A percentile compares a stretch with the other conserved stretches of the same genome.
Conservation (phyloP, 441 rosid species). For the Lagerstroemia fauriei region DNA sequence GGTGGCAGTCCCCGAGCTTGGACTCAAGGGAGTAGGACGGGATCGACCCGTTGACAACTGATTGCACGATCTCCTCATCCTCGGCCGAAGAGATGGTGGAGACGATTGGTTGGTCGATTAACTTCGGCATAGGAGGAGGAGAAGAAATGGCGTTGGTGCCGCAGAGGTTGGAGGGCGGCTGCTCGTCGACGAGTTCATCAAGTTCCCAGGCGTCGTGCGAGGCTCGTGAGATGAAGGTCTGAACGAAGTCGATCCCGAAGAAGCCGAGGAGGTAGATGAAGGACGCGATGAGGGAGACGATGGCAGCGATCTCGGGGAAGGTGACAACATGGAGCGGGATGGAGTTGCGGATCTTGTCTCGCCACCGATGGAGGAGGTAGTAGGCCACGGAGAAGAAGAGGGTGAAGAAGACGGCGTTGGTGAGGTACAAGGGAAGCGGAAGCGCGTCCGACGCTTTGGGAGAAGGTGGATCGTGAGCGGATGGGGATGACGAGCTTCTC, state of each 20-base stretch:
- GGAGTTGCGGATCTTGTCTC: constrained; percentile 35
- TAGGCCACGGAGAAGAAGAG: constrained; percentile 37
- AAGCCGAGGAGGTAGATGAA: constrained; percentile 34
- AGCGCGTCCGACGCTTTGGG: constrained; percentile 34
- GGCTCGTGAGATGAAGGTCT: constrained; percentile 28
- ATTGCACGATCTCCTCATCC: constrained; percentile 29
- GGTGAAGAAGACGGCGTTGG: constrained; percentile 34
- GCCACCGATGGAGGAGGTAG: constrained; percentile 35
- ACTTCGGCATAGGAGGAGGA: not conserved
- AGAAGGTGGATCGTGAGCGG: constrained; percentile 4
- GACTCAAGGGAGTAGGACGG: constrained; percentile 31
- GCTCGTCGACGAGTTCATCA: constrained; percentile 18
- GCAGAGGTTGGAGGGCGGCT: constrained; percentile 16
- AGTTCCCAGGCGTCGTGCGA: constrained; percentile 28
- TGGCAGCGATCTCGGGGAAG: constrained; percentile 29
- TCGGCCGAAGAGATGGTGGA: constrained; percentile 19
- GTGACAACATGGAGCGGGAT: constrained; percentile 33
- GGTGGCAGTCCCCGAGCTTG: constrained; percentile 27
- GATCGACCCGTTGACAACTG: constrained; percentile 15
- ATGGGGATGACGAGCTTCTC: not conserved
- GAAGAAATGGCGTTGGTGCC: constrained; percentile 9
- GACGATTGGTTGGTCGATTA: constrained; percentile 15
- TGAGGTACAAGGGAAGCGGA: constrained; percentile 32
- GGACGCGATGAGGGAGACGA: constrained; percentile 35
- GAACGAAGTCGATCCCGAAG: constrained; percentile 35